Conservation (phyloP, 108 stramenopile genomes). For the Phaeodactylum tricornutum region DNA sequence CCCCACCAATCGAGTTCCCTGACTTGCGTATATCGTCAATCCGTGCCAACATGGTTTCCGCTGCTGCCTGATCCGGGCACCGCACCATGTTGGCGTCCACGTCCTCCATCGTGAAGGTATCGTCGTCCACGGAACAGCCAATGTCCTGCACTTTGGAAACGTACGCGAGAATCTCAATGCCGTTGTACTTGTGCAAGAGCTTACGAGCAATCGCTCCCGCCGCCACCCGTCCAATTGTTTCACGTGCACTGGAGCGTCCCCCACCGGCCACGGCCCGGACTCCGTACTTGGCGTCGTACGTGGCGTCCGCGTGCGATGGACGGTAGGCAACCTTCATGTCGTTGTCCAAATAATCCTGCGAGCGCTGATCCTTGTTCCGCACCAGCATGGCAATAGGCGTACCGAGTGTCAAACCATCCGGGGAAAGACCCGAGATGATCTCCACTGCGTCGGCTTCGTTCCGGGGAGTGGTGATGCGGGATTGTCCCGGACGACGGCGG, state of each 20-base stretch:
- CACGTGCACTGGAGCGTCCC: constrained; percentile 90
- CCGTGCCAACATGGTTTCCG: constrained; percentile 85
- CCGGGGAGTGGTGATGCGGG: constrained; percentile 94
- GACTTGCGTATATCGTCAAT: constrained; percentile 91
- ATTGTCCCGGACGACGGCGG: constrained; percentile 88
- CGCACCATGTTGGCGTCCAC: constrained; percentile 95
- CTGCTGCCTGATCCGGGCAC: constrained; percentile 79
- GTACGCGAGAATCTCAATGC: constrained; percentile 89
- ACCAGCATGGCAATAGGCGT: constrained; percentile 98
- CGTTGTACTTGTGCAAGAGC: constrained; percentile 80
- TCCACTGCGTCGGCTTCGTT: constrained; percentile 94
- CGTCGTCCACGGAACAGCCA: constrained; percentile 69
- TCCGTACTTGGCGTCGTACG: constrained; percentile 98
- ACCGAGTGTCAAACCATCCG: constrained; percentile 83
- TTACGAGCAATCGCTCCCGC: constrained; percentile 96
- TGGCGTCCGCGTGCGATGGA: constrained; percentile 96
- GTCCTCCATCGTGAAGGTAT: constrained; percentile 87
- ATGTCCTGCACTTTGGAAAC: constrained; percentile 88
- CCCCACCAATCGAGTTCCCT: constrained; percentile 97
- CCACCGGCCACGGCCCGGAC: constrained; percentile 96
- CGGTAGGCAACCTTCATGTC: constrained; percentile 95
- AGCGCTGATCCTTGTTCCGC: constrained; percentile 88
- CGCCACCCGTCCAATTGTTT: constrained; percentile 98
- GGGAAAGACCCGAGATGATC: constrained; percentile 87
- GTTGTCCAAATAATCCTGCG: constrained; percentile 90